Percentiles rank a stretch among this genome's conserved stretches.
Evolutionary conservation across 1,284 basidiomycete species (phyloP).

Genomic region (Ceratobasidium papillatum): DNA sequence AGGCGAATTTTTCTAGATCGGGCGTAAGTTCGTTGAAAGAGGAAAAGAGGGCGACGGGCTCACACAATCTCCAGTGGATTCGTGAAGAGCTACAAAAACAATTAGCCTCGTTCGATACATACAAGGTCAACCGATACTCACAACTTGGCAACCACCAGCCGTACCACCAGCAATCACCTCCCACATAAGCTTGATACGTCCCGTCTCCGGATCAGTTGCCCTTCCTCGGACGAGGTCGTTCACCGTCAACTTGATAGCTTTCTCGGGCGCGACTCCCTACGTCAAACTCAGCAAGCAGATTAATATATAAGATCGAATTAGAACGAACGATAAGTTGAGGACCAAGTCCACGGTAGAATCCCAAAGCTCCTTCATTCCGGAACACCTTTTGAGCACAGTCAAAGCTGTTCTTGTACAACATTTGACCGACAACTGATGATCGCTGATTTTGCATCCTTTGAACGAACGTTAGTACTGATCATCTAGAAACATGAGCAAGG

Average conservation of each 20-base stretch:
- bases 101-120: not conserved
- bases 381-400: constrained; percentile 97
- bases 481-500: not conserved
- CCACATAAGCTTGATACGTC: constrained; percentile 85
- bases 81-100: constrained; percentile 78
- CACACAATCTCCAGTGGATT: constrained; percentile 96
- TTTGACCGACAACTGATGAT: constrained; percentile 91
- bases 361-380: constrained; percentile 91
- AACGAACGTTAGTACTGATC: not conserved
- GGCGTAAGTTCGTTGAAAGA: constrained; percentile 11
- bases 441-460: constrained; percentile 97
- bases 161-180: constrained; percentile 92
- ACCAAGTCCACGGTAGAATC: constrained; percentile 96
- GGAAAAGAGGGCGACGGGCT: constrained; percentile 46
- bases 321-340: constrained; percentile 87
- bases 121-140: constrained; percentile 56
- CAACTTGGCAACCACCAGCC: constrained; percentile 97
- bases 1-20: constrained; percentile 87
- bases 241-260: constrained; percentile 95
- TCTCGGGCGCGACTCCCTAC: constrained; percentile 97
- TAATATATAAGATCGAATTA: not conserved
- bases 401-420: constrained; percentile 92
- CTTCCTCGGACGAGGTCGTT: constrained; percentile 90
- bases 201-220: constrained; percentile 93
- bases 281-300: not conserved